A percentile compares a stretch with the other conserved stretches of the same genome.
phyloP scores from a whole-genome alignment of 495 filamentous ascomycete species.

The Lasiosphaeria miniovina region DNA sequence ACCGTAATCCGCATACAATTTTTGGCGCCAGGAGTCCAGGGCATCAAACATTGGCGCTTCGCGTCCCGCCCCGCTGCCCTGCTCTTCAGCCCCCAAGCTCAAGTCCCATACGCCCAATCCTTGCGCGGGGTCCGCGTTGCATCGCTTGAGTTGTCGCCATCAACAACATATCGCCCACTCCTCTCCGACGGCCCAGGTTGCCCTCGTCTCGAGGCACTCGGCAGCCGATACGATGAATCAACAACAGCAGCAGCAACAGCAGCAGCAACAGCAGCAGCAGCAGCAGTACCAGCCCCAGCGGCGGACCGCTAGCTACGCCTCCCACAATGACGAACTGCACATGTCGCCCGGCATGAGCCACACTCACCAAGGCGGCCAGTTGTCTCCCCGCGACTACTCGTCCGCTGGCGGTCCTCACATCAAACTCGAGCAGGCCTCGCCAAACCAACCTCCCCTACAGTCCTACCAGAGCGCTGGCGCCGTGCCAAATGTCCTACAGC shows the following conservation, averaged over 20 bases:
- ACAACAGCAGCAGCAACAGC: constrained; percentile 25
- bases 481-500: constrained; percentile 71
- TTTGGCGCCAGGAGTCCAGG: too few species aligned
- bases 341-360: constrained; percentile 59
- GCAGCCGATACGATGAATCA: constrained; percentile 49
- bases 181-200: background rate
- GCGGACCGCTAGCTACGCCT: constrained; percentile 42
- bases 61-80: too few species aligned
- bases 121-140: background rate
- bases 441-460: constrained; percentile 44
- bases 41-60: too few species aligned
- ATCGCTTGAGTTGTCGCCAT: background rate
- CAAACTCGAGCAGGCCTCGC: constrained; percentile 27
- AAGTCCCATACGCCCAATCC: too few species aligned
- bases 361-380: constrained; percentile 31
- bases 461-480: constrained; percentile 52
- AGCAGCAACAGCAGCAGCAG: background rate
- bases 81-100: too few species aligned
- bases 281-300: constrained; percentile 42
- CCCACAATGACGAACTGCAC: constrained; percentile 70
- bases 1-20: too few species aligned
- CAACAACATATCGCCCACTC: background rate
- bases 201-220: background rate
- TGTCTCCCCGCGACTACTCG: constrained; percentile 30
- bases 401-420: constrained; percentile 49